phyloP scores from a whole-genome alignment of 2,329 filamentous ascomycete species.

The Fusarium haematococcum region DNA sequence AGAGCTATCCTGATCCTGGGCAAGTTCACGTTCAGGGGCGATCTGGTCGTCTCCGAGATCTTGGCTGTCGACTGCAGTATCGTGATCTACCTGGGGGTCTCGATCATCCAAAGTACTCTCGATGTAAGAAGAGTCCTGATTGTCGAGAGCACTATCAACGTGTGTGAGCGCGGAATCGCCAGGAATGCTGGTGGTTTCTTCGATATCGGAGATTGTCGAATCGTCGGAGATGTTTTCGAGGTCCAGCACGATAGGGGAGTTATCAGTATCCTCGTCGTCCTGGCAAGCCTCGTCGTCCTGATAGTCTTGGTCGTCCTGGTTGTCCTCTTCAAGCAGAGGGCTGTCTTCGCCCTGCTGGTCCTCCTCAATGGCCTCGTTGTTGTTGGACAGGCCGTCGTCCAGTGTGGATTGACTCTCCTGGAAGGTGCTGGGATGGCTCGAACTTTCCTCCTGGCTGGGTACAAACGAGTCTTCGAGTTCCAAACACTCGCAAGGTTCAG shows the following conservation, averaged over 20 bases:
- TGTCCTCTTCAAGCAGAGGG: neutral
- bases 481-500: neutral
- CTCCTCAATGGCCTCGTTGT: neutral
- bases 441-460: neutral
- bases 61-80: neutral
- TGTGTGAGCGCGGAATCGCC: neutral
- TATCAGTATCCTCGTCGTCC: neutral
- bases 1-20: neutral
- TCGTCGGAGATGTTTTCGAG: neutral
- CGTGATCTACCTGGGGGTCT: neutral
- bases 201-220: neutral
- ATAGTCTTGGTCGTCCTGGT: neutral
- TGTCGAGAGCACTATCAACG: neutral
- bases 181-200: neutral
- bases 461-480: neutral
- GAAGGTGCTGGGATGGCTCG: neutral
- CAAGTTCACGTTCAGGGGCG: neutral
- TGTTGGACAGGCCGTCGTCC: neutral
- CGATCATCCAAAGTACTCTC: neutral
- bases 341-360: neutral
- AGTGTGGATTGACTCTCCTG: neutral
- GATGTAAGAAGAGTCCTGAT: neutral
- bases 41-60: neutral
- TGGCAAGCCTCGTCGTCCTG: neutral
- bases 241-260: neutral